Percentiles rank a stretch among this genome's conserved stretches.
These are phyloP conservation scores for Cryphonectria nitschkei DNA, from an alignment of 2,329 filamentous ascomycete genomes.

Conservation along the genomic window DNA sequence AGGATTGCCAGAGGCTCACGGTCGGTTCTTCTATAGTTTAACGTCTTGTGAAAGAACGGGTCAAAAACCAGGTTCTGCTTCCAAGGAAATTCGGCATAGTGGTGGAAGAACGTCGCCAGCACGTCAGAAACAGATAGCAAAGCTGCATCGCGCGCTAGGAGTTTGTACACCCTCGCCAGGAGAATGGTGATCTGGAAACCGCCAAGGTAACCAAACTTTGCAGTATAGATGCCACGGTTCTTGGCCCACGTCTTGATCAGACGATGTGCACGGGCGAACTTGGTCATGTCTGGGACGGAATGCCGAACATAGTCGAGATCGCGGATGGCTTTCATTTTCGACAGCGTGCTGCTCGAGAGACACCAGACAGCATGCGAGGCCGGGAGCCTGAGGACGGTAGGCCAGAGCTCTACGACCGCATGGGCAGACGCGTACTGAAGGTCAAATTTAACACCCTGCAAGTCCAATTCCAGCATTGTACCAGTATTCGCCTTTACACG, in stretches of 20 bases:
- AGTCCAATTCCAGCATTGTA: conserved; percentile 66
- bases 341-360: conserved; percentile 58
- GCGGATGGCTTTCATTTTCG: conserved; percentile 66
- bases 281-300: conserved; percentile 61
- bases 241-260: conserved; percentile 66
- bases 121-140: conserved; percentile 53
- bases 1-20: conserved; percentile 67
- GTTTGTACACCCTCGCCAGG: conserved; percentile 63
- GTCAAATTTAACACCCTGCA: conserved; percentile 62
- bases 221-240: conserved; percentile 64
- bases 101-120: conserved; percentile 62
- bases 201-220: conserved; percentile 67
- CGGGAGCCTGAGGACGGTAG: conserved; percentile 50
- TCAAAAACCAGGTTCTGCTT: conserved; percentile 57
- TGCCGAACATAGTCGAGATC: conserved; percentile 64
- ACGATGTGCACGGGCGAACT: conserved; percentile 62
- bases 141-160: conserved; percentile 44
- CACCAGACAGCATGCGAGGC: conserved; percentile 57
- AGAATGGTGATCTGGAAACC: conserved; percentile 68
- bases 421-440: conserved; percentile 68
- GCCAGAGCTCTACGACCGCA: conserved; percentile 57
- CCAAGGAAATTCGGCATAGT: conserved; percentile 68
- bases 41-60: conserved; percentile 57
- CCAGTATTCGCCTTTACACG: conserved; percentile 62
- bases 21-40: conserved; percentile 56